Evolutionary conservation across 1,284 basidiomycete genomes (phyloP).

Genomic region (Trametes hirsuta): DNA sequence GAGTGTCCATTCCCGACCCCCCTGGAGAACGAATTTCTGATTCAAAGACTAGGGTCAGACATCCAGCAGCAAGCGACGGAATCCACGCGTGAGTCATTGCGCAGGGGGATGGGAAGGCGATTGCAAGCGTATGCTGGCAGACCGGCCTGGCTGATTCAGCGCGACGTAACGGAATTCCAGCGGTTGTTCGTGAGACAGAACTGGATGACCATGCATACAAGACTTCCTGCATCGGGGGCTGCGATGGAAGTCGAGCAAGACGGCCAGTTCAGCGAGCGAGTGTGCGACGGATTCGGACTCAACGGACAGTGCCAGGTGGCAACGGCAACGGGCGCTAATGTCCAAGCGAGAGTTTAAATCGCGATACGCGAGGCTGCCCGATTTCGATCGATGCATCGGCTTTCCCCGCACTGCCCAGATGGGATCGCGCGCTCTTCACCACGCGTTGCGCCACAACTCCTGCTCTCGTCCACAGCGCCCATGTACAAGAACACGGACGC

Average conservation of each 20-base stretch:
- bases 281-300: neutral
- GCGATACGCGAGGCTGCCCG: conserved; percentile 17
- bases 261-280: neutral
- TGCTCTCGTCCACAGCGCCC: neutral
- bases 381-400: conserved; percentile 23
- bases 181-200: neutral
- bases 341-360: conserved; percentile 10
- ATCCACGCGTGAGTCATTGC: conserved; percentile 1
- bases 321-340: neutral
- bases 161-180: neutral
- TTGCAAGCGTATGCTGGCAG: neutral
- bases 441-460: conserved; percentile 9
- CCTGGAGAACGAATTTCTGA: conserved; percentile 6
- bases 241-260: neutral
- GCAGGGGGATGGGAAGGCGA: neutral
- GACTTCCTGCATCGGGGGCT: neutral
- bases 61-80: neutral
- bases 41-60: neutral
- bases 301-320: conserved; percentile 6
- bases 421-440: conserved; percentile 21
- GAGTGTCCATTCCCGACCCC: neutral
- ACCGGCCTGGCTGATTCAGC: conserved; percentile 8
- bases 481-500: neutral
- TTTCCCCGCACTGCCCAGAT: conserved; percentile 21
- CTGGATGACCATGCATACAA: neutral